Percentiles rank a stretch among this genome's conserved stretches.
Evolutionary conservation across 1,139 yeast species (phyloP).

Genomic region (Lipomyces yarrowii): DNA sequence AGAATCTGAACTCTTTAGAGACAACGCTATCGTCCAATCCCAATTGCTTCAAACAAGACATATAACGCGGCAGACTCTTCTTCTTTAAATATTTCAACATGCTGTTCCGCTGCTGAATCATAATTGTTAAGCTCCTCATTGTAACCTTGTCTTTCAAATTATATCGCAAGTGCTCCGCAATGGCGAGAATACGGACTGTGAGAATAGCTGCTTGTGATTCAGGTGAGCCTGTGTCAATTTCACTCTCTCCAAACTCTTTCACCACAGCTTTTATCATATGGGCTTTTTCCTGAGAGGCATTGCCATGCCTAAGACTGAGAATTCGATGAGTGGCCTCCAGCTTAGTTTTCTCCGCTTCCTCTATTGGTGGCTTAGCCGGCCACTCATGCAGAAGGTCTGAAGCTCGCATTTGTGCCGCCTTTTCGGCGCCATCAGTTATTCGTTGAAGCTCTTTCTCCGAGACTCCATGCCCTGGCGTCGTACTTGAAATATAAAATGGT

Average conservation of each 20-base stretch:
- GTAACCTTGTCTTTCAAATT: conserved; percentile 74
- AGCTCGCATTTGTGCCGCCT: not conserved
- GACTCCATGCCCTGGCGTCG: conserved; percentile 1
- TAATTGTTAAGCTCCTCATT: conserved; percentile 69
- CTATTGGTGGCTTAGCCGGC: not conserved
- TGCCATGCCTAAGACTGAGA: conserved; percentile 71
- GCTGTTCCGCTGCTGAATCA: conserved; percentile 87
- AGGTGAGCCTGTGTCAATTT: conserved; percentile 88
- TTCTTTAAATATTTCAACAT: conserved; percentile 78
- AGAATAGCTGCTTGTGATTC: conserved; percentile 94
- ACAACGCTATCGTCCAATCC: conserved; percentile 85
- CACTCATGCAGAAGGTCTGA: not conserved
- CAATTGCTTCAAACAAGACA: conserved; percentile 80
- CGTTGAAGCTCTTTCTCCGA: not conserved
- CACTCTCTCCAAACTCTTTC: conserved; percentile 69
- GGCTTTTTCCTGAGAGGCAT: conserved; percentile 58
- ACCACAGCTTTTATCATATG: conserved; percentile 67
- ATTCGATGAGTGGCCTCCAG: conserved; percentile 73
- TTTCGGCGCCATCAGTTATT: not conserved
- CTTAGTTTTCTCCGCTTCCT: conserved; percentile 49
- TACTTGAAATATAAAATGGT: not conserved
- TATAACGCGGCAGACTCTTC: conserved; percentile 78
- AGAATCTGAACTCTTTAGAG: conserved; percentile 17
- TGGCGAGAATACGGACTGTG: conserved; percentile 77
- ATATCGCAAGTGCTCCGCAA: conserved; percentile 73